Evolutionary conservation across 768 basidiomycete species (phyloP).

Genomic region (Tricholoma terreum): DNA sequence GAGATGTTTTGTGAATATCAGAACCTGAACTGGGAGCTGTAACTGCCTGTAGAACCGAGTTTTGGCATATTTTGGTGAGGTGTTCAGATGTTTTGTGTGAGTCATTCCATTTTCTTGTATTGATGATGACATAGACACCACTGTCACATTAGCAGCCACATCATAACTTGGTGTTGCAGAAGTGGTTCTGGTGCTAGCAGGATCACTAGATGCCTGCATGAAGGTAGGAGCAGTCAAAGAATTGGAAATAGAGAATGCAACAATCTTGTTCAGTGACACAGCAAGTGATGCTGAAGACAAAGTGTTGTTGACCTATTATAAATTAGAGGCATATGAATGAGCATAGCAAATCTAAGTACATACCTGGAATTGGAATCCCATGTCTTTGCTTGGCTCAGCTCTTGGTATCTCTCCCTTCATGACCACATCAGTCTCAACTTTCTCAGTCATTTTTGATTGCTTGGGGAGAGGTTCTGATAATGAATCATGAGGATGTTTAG

Average conservation of each 20-base stretch:
- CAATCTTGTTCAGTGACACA: no score
- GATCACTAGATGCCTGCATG: neutral
- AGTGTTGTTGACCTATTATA: neutral
- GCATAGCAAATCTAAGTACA: neutral
- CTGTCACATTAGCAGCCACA: neutral
- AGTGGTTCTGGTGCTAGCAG: neutral
- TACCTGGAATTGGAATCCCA: neutral
- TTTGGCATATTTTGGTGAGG: no score
- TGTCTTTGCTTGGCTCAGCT: neutral
- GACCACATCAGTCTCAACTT: neutral
- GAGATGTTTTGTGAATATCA: no score
- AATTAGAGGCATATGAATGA: neutral
- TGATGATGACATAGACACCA: neutral
- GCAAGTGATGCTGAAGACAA: neutral
- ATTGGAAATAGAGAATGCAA: neutral
- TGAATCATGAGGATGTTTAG: neutral
- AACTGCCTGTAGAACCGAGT: neutral
- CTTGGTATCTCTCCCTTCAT: neutral
- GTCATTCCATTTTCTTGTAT: neutral
- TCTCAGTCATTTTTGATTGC: neutral
- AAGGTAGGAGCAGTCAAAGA: neutral
- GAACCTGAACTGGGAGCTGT: no score
- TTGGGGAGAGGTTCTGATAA: neutral
- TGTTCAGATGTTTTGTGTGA: neutral
- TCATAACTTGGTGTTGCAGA: neutral